These are phyloP conservation scores for Penicillium hesseltinei DNA, from an alignment of 2,329 filamentous ascomycete species.

Conservation along the genomic window DNA sequence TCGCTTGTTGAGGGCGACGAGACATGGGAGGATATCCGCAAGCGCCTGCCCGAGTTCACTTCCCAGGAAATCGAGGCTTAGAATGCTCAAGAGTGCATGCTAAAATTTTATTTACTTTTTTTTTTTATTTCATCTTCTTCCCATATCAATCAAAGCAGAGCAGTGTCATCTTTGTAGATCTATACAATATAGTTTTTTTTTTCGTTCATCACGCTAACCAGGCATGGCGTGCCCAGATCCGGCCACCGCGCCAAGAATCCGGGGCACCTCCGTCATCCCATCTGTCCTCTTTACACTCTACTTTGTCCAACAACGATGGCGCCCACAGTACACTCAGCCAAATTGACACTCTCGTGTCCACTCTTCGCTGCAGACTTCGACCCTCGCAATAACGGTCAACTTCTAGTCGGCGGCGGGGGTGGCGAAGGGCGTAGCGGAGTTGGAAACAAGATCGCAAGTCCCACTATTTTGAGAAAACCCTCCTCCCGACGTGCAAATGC, in stretches of 20 bases:
- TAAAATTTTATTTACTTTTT: slow-evolving; percentile 20
- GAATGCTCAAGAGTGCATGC: slow-evolving; percentile 11
- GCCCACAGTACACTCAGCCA: slow-evolving; percentile 49
- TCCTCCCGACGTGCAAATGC: not conserved
- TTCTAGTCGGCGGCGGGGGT: slow-evolving; percentile 84
- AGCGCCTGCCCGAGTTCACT: slow-evolving; percentile 79
- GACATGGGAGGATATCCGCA: slow-evolving; percentile 68
- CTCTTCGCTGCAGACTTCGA: slow-evolving; percentile 88
- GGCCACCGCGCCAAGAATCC: slow-evolving; percentile 30
- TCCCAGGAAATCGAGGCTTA: slow-evolving; percentile 61
- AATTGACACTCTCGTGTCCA: slow-evolving; percentile 73
- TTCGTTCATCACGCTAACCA: slow-evolving; percentile 9
- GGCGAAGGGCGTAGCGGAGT: slow-evolving; percentile 79
- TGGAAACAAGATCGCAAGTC: slow-evolving; percentile 77
- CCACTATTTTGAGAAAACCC: slow-evolving; percentile 3
- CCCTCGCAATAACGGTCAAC: slow-evolving; percentile 68
- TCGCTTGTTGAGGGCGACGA: slow-evolving; percentile 61
- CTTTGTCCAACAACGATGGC: slow-evolving; percentile 32
- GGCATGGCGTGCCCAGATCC: slow-evolving; percentile 10
- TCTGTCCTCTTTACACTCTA: slow-evolving; percentile 22
- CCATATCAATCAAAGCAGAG: not conserved
- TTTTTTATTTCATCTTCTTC: not conserved
- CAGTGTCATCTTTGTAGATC: not conserved
- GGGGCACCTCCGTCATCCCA: slow-evolving; percentile 24
- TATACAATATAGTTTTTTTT: not conserved